Conservation (phyloP, 768 basidiomycete species). For the Amanita rimosa region DNA sequence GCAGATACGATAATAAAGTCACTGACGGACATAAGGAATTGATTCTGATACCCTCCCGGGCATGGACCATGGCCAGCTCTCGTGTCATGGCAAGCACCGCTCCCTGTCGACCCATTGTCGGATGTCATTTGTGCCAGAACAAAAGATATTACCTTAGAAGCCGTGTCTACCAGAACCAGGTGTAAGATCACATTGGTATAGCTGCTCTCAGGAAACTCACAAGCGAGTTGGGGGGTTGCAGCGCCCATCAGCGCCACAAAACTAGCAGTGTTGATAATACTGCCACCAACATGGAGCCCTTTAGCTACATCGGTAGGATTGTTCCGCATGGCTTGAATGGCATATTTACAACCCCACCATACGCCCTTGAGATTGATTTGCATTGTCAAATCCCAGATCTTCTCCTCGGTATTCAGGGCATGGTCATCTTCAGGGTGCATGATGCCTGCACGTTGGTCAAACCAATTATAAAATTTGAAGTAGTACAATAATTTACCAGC, state of each 20-base stretch:
- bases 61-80: slow-evolving; percentile 96
- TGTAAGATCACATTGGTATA: not conserved
- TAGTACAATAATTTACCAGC: slow-evolving; percentile 40
- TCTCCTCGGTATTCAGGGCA: slow-evolving; percentile 93
- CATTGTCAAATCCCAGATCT: slow-evolving; percentile 92
- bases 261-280: slow-evolving; percentile 97
- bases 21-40: slow-evolving; percentile 90
- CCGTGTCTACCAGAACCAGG: slow-evolving; percentile 55
- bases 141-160: slow-evolving; percentile 61
- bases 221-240: slow-evolving; percentile 97
- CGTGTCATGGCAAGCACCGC: slow-evolving; percentile 98
- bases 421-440: slow-evolving; percentile 96
- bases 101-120: slow-evolving; percentile 36
- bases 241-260: slow-evolving; percentile 95
- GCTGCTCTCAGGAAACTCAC: slow-evolving; percentile 33
- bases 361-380: slow-evolving; percentile 96
- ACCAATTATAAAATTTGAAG: not conserved
- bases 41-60: slow-evolving; percentile 90
- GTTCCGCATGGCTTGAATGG: slow-evolving; percentile 90
- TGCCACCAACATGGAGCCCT: slow-evolving; percentile 72
- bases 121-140: not conserved
- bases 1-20: slow-evolving; percentile 20
- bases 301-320: slow-evolving; percentile 78
- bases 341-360: slow-evolving; percentile 99
- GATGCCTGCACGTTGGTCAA: slow-evolving; percentile 46